Evolutionary conservation across 1,284 basidiomycete genomes (phyloP).

Genomic region (Stygiomarasmius scandens): DNA sequence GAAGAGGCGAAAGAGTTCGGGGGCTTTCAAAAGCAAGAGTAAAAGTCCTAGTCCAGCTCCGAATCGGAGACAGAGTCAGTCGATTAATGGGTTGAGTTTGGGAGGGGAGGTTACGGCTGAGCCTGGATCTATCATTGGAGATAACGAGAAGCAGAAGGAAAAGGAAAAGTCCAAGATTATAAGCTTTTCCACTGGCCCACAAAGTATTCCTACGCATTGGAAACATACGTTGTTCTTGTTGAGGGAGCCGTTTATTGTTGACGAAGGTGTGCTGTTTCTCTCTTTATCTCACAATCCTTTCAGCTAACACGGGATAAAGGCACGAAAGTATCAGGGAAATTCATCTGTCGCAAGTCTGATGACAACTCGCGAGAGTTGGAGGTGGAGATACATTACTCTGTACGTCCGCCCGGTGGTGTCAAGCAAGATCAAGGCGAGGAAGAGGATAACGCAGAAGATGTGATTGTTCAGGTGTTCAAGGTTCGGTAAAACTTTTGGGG

Average conservation of each 20-base stretch:
- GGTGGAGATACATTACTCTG: constrained; percentile 86
- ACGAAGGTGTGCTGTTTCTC: constrained; percentile 58
- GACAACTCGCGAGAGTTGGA: constrained; percentile 90
- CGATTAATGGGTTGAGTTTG: too few relatives aligned
- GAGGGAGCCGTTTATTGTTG: constrained; percentile 73
- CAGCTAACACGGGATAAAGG: constrained; percentile 55
- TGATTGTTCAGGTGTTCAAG: constrained; percentile 77
- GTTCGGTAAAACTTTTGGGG: too few relatives aligned
- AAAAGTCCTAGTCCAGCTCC: too few relatives aligned
- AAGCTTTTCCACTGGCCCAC: constrained; percentile 92
- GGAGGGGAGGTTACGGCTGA: background rate
- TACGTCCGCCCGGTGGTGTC: constrained; percentile 8
- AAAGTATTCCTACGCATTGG: constrained; percentile 94
- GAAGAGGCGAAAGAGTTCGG: constrained; percentile 15
- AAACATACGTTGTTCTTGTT: constrained; percentile 94
- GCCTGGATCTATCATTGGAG: background rate
- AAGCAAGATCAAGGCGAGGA: constrained; percentile 25
- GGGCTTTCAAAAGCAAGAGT: too few relatives aligned
- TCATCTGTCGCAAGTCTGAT: constrained; percentile 81
- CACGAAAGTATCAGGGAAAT: constrained; percentile 77
- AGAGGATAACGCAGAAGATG: constrained; percentile 31
- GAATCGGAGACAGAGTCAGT: too few relatives aligned
- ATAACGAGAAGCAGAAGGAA: constrained; percentile 24
- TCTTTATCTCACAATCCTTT: constrained; percentile 8
- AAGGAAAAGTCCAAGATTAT: constrained; percentile 51